Percentiles rank a stretch among this genome's conserved stretches.
Evolutionary conservation across 805 yeast species (phyloP).

Genomic region (Kodamaea hsintzibuensis): DNA sequence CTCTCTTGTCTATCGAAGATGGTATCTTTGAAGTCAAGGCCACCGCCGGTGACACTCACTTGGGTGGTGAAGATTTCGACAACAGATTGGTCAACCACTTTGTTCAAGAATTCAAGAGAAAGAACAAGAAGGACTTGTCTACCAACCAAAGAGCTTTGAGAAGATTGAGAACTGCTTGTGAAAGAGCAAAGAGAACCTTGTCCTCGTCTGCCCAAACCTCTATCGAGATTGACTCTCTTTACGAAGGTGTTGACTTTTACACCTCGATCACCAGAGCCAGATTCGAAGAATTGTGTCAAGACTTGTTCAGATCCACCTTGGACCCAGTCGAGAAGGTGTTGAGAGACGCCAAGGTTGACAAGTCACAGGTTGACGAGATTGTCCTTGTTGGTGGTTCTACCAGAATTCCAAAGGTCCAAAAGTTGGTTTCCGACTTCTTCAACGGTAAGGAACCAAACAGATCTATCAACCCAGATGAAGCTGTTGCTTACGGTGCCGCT

Average conservation of each 20-base stretch:
- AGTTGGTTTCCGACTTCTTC: slow-evolving; percentile 93
- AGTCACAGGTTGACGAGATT: slow-evolving; percentile 86
- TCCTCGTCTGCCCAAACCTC: slow-evolving; percentile 96
- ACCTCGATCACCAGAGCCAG: slow-evolving; percentile 96
- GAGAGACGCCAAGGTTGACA: slow-evolving; percentile 87
- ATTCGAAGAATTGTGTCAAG: slow-evolving; percentile 95
- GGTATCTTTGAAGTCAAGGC: slow-evolving; percentile 52
- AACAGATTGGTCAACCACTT: slow-evolving; percentile 93
- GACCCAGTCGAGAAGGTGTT: slow-evolving; percentile 96
- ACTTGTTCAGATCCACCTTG: slow-evolving; percentile 87
- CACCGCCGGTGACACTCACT: slow-evolving; percentile 54
- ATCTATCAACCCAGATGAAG: slow-evolving; percentile 98
- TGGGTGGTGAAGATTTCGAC: slow-evolving; percentile 99
- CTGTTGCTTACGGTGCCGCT: slow-evolving; percentile 99
- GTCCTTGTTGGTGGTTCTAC: slow-evolving; percentile 98
- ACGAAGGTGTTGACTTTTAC: slow-evolving; percentile 95
- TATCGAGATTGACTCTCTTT: slow-evolving; percentile 90
- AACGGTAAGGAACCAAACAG: slow-evolving; percentile 97
- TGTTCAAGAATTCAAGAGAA: slow-evolving; percentile 94
- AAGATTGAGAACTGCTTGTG: slow-evolving; percentile 98
- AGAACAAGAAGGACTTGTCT: slow-evolving; percentile 93
- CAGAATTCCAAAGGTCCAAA: slow-evolving; percentile 96
- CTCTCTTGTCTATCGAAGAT: slow-evolving; percentile 47
- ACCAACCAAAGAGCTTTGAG: slow-evolving; percentile 95
- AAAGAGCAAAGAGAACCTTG: slow-evolving; percentile 98